These are phyloP conservation scores for Candida manassasensis DNA, from an alignment of 805 yeast genomes.

Conservation along the genomic window DNA sequence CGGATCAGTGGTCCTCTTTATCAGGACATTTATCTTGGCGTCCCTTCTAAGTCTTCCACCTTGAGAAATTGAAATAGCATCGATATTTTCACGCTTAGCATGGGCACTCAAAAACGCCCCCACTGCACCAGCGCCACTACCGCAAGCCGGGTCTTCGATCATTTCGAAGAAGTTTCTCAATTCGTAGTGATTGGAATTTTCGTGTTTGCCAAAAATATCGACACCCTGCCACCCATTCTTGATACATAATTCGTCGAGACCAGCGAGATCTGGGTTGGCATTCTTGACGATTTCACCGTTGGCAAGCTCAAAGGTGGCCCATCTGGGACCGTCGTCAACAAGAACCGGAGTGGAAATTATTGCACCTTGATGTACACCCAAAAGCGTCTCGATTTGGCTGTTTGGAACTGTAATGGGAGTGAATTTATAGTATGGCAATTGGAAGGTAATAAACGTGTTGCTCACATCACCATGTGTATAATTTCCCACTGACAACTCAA, in stretches of 20 bases:
- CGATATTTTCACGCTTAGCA: slow-evolving; percentile 7
- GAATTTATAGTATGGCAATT: slow-evolving; percentile 18
- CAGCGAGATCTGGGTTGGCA: slow-evolving; percentile 25
- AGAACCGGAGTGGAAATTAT: slow-evolving; percentile 19
- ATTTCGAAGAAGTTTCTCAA: slow-evolving; percentile 43
- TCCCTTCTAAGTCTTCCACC: slow-evolving; percentile 37
- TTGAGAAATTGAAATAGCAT: slow-evolving; percentile 30
- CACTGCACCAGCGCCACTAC: slow-evolving; percentile 40
- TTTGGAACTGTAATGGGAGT: slow-evolving; percentile 6
- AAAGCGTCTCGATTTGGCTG: slow-evolving; percentile 2
- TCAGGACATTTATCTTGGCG: slow-evolving; percentile 26
- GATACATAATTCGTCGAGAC: slow-evolving; percentile 14
- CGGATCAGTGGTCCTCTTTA: slow-evolving; percentile 10
- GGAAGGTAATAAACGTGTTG: slow-evolving; percentile 19
- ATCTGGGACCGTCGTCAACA: slow-evolving; percentile 43
- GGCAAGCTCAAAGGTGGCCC: slow-evolving; percentile 36
- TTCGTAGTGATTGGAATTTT: slow-evolving; percentile 15
- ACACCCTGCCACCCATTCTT: slow-evolving; percentile 27
- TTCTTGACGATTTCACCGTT: slow-evolving; percentile 27
- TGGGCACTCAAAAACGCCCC: slow-evolving; percentile 18
- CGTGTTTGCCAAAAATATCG: slow-evolving; percentile 34
- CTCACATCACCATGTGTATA: slow-evolving; percentile 6
- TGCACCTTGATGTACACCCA: slow-evolving; percentile 7
- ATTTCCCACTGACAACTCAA: slow-evolving; percentile 24
- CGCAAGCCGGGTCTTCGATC: slow-evolving; percentile 54